These are phyloP conservation scores for Ceratocystis papillata DNA, from an alignment of 2,329 filamentous ascomycete genomes.

Conservation along the genomic window DNA sequence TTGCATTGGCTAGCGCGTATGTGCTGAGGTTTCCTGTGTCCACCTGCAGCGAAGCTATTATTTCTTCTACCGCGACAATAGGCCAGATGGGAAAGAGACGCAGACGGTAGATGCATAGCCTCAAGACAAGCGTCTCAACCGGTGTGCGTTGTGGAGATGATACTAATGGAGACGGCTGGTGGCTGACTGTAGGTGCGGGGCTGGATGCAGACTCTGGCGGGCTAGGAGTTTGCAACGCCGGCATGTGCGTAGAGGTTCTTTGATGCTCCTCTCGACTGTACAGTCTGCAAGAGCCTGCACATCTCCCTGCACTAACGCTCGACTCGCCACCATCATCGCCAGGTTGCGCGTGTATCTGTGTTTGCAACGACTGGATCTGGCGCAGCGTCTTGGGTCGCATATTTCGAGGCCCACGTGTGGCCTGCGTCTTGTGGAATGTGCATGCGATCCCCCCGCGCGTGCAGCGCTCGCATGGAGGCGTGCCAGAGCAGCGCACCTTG, in stretches of 20 bases:
- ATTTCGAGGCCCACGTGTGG: slow-evolving; percentile 38
- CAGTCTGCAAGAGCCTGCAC: background rate
- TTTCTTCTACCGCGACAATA: slow-evolving; percentile 37
- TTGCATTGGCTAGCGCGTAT: slow-evolving; percentile 36
- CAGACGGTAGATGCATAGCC: slow-evolving; percentile 39
- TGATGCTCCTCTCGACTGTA: background rate
- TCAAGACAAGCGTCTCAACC: slow-evolving; percentile 10
- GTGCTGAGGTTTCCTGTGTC: slow-evolving; percentile 31
- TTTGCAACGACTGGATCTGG: slow-evolving; percentile 31
- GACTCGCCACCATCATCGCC: background rate
- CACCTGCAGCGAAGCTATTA: slow-evolving; percentile 33
- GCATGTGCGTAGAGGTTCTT: background rate
- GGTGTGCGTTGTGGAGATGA: slow-evolving; percentile 2
- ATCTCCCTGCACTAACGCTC: no score
- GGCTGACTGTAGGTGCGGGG: background rate
- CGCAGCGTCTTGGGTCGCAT: slow-evolving; percentile 38
- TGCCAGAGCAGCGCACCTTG: slow-evolving; percentile 42
- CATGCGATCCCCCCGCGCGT: slow-evolving; percentile 37
- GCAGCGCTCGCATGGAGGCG: slow-evolving; percentile 39
- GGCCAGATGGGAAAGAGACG: slow-evolving; percentile 44
- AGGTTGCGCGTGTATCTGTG: background rate
- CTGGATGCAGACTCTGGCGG: background rate
- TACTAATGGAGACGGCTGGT: background rate
- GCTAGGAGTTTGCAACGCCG: background rate
- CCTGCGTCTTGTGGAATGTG: slow-evolving; percentile 39